phyloP scores from a whole-genome alignment of 108 stramenopile species.

The Phaeodactylum tricornutum region DNA sequence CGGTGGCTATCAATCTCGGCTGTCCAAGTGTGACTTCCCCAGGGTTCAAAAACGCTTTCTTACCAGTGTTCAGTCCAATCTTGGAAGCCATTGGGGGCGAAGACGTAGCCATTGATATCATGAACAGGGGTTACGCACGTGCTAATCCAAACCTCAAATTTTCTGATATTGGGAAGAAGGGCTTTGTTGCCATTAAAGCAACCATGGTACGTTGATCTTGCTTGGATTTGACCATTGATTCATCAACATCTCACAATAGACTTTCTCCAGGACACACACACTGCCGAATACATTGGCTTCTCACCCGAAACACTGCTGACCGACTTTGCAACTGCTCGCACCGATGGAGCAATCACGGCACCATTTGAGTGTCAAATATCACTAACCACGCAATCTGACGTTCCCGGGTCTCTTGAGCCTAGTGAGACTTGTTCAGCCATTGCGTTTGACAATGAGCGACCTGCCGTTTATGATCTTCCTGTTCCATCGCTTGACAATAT shows the following conservation, averaged over 20 bases:
- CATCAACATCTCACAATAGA: too few species aligned
- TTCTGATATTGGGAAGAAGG: constrained; percentile 9
- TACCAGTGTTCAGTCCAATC: not conserved
- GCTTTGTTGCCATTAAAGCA: constrained; percentile 16
- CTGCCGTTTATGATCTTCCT: constrained; percentile 5
- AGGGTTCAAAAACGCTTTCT: constrained; percentile 5
- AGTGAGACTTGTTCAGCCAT: constrained; percentile 1
- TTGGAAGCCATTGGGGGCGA: constrained; percentile 1
- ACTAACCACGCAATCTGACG: constrained; percentile 1
- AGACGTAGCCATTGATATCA: not conserved
- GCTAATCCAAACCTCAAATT: constrained; percentile 7
- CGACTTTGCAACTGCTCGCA: constrained; percentile 8
- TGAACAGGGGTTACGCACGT: not conserved
- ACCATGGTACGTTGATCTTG: constrained; percentile 4
- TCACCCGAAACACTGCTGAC: not conserved
- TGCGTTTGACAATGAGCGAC: constrained; percentile 7
- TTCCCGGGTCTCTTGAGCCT: constrained; percentile 4
- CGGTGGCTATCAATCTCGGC: constrained; percentile 14
- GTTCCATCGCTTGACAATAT: too few species aligned
- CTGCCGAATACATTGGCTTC: constrained; percentile 10
- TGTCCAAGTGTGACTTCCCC: constrained; percentile 17
- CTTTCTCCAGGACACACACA: constrained; percentile 2
- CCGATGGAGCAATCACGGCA: constrained; percentile 2
- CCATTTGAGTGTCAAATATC: not conserved
- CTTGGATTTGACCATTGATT: too few species aligned